phyloP scores from a whole-genome alignment of 192 early-diverging fungal species.

The Coemansia sp. region DNA sequence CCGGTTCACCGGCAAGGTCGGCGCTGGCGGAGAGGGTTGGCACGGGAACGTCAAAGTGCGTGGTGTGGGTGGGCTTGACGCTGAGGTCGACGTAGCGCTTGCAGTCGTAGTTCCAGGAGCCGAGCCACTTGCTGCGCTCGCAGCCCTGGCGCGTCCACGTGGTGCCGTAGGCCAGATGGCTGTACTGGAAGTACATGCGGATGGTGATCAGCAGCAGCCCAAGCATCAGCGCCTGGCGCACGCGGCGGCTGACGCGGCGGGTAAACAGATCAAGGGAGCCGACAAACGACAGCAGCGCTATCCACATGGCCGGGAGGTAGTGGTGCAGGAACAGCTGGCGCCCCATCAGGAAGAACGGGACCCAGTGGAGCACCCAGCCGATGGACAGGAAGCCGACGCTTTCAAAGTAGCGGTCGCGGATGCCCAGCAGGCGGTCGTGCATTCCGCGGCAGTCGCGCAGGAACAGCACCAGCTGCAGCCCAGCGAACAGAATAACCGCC shows the following conservation, averaged over 20 bases:
- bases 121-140: slow-evolving; percentile 73
- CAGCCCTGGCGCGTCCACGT: slow-evolving; percentile 75
- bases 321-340: slow-evolving; percentile 93
- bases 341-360: slow-evolving; percentile 88
- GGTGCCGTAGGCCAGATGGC: slow-evolving; percentile 83
- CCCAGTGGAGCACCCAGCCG: slow-evolving; percentile 82
- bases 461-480: slow-evolving; percentile 56
- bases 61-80: slow-evolving; percentile 19
- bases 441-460: slow-evolving; percentile 61
- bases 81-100: slow-evolving; percentile 33
- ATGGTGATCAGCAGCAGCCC: slow-evolving; percentile 57
- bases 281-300: slow-evolving; percentile 74
- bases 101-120: slow-evolving; percentile 85
- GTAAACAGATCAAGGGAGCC: slow-evolving; percentile 74
- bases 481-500: slow-evolving; percentile 61
- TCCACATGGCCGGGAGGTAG: slow-evolving; percentile 92
- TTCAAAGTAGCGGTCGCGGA: slow-evolving; percentile 57
- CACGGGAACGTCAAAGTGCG: slow-evolving; percentile 13
- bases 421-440: slow-evolving; percentile 29
- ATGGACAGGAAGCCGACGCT: slow-evolving; percentile 67
- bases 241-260: slow-evolving; percentile 56
- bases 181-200: slow-evolving; percentile 69
- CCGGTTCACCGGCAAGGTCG: slow-evolving; percentile 15
- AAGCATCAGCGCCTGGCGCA: slow-evolving; percentile 57
- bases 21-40: slow-evolving; percentile 10